Evolutionary conservation across 805 yeast genomes (phyloP).

Genomic region (Yamadazyma nakazawae): DNA sequence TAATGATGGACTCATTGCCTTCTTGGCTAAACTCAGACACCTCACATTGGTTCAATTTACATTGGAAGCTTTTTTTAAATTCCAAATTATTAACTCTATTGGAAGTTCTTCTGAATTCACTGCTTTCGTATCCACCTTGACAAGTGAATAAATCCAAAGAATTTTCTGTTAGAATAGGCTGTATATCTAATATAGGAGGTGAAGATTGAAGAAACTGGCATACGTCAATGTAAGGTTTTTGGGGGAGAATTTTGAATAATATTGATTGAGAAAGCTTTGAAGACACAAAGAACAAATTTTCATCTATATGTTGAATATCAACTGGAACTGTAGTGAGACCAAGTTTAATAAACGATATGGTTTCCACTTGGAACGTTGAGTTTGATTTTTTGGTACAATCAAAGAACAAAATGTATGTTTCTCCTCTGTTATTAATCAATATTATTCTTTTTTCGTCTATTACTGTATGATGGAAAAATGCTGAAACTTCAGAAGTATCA

Average conservation of each 20-base stretch:
- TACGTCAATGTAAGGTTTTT: conserved; percentile 26
- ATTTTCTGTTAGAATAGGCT: conserved; percentile 6
- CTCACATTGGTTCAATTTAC: neutral
- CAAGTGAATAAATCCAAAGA: conserved; percentile 18
- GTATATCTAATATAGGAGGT: conserved; percentile 31
- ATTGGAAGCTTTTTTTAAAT: neutral
- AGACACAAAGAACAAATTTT: conserved; percentile 26
- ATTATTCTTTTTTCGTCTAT: conserved; percentile 29
- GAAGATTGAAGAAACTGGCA: conserved; percentile 20
- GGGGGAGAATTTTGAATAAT: conserved; percentile 23
- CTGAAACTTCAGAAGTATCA: conserved; percentile 6
- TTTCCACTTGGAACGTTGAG: neutral
- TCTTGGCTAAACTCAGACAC: neutral
- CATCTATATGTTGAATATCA: conserved; percentile 23
- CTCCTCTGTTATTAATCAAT: conserved; percentile 28
- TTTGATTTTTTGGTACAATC: conserved; percentile 4
- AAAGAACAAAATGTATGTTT: conserved; percentile 23
- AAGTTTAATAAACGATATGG: conserved; percentile 21
- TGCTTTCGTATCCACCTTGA: conserved; percentile 36
- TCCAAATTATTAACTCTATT: conserved; percentile 3
- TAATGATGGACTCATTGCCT: neutral
- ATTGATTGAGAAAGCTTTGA: conserved; percentile 32
- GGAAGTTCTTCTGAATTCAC: conserved; percentile 22
- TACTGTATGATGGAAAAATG: conserved; percentile 9
- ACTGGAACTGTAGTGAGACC: conserved; percentile 31